Base-by-base conservation (phyloP, 225 moss, liverwort and hornwort genomes). In the Climacium dendroides region DNA sequence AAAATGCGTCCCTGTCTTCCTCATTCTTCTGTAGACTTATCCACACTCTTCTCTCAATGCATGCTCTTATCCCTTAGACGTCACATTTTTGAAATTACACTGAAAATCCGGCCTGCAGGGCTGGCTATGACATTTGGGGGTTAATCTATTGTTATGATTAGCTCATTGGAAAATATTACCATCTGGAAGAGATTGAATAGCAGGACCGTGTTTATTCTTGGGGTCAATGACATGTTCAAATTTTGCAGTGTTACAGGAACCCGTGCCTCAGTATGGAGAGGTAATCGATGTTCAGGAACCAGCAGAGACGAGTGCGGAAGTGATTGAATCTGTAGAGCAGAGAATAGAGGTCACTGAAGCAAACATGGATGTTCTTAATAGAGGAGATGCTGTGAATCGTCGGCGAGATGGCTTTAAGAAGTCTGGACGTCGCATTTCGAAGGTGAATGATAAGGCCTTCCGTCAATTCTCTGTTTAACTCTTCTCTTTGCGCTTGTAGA, bases 181-280 rank as follows among this genome's bases (percentile, higher is more conserved):
- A n/a, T 43, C 71, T 71, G 52, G 47, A 87, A 79, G 72, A 62
- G 81, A 74, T 67, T 90, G 88, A 54, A 67, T n/a, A 77, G 22
- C 78, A 61, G n/a, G 45, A 30, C 74, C 34, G 30, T 88, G 63
- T 65, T 84, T 57, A 16, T 86, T 76, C 50, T 83, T 87, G 16
- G 85, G 78, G 85, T 74, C 17, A 75, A 66, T 89, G 82, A 87
- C 87, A 82, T 78, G 77, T 58, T 85, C 78, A 79, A 89, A 73
- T 57, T 87, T 79, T 89, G 90, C 84, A 93, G 90, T 84, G 75
- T 72, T 82, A 74, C 89, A 90, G 83, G 93, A 92, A 80, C 69
- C 77, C 41, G 82, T 85, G 82, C 67, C 55, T 69, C 79, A 83
- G 74, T 66, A 79, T 67, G 88, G 65, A 54, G 81, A 90, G 81